Evolutionary conservation across 2,329 filamentous ascomycete genomes (phyloP), one percentile per base, ranked within the genome.

Genomic region (Ceratocystis smalleyi): DNA sequence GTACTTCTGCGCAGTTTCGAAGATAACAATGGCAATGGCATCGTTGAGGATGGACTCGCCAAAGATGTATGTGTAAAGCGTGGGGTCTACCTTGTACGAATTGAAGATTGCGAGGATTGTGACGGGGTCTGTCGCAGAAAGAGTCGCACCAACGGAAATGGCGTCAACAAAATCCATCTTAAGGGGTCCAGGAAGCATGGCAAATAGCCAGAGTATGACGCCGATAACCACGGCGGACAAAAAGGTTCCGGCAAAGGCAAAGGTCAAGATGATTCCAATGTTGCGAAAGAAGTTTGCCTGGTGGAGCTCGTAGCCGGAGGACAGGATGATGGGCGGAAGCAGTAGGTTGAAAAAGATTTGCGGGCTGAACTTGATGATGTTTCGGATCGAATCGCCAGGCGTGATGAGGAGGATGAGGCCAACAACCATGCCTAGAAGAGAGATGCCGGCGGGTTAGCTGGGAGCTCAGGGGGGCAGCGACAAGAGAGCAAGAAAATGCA

Each of bases 271-370:
- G 5, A 90, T 95, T 67, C 94, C 92, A 67, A 97, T 96, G 71
- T 99, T 96, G 69, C 92, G 87, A 76, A 99, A 99, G 81, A 99
- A 99, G 77, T 99, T 99, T 70, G 89, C 91, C 77, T 99, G 94
- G 74, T 99, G 94, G 67, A 99, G 76, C 75, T 99, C 94, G 76
- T 97, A 99, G 64, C 94, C 94, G 17, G 92, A 96, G 17, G 91
- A 92, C 32, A 99, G 81, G 73, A 99, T 99, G 73, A 99, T 99
- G 65, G 94, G 94, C 45, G 94, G 94, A n/a, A 99, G 87, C 12
- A 99, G 83, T 57, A 99, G 83, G 75, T 99, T 99, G 81, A 99
- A 99, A 80, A 99, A 99, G 79, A 97, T 96, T 73, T 97, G 91
- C 74, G 96, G 96, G 77, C 97, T 88, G 79, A 99, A 99, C 75